Percentiles rank a stretch among this genome's conserved stretches.
phyloP scores from a whole-genome alignment of 352 stramenopile genomes.

The Phytophthora multivora region DNA sequence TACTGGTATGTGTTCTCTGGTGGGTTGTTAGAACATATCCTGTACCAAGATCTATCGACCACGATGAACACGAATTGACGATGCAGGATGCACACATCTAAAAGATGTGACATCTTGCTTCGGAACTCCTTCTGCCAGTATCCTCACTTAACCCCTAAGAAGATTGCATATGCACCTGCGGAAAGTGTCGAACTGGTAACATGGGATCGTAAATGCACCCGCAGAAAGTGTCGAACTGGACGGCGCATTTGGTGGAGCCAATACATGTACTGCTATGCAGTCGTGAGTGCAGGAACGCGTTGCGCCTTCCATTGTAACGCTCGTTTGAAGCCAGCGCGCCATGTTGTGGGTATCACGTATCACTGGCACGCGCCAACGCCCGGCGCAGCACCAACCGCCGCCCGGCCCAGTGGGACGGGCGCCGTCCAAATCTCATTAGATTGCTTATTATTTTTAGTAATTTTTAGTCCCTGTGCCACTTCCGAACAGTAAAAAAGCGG shows the following conservation, averaged over 20 bases:
- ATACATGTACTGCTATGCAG: background rate
- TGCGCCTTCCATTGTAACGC: background rate
- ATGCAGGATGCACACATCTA: no score
- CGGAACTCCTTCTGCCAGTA: no score
- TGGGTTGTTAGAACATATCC: no score
- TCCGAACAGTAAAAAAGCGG: constrained; percentile 27
- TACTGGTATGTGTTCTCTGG: no score
- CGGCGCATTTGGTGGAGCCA: background rate
- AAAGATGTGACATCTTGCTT: no score
- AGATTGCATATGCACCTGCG: no score
- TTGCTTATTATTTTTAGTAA: constrained; percentile 10
- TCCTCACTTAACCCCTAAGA: no score
- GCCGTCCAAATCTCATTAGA: background rate
- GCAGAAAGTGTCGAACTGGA: background rate
- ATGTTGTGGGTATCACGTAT: constrained; percentile 10
- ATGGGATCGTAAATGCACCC: background rate
- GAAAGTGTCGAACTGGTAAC: no score
- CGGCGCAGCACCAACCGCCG: constrained; percentile 7
- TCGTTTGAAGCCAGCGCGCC: background rate
- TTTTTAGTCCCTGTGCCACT: constrained; percentile 5
- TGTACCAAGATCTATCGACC: no score
- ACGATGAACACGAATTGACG: no score
- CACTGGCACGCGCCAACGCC: constrained; percentile 1
- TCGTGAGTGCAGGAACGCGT: background rate
- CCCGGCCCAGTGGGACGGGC: constrained; percentile 13